Conservation (phyloP, 164 flowering plant genomes). For the Annona squamosa region DNA sequence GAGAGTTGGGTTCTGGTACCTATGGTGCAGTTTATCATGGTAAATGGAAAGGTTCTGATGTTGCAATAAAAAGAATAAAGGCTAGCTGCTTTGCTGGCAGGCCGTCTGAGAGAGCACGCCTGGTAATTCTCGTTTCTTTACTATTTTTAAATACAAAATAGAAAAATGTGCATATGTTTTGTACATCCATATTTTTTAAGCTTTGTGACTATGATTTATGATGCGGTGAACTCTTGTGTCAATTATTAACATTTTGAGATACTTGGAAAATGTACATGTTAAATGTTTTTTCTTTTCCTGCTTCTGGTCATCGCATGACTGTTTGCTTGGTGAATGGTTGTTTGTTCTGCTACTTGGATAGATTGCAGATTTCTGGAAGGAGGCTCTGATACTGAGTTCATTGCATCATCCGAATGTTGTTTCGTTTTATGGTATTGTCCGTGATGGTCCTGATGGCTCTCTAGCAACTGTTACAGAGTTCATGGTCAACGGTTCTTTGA, state of each 20-base stretch:
- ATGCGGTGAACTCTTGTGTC: not conserved
- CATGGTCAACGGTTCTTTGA: slow-evolving; percentile 95
- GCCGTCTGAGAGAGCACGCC: slow-evolving; percentile 92
- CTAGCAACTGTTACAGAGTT: slow-evolving; percentile 97
- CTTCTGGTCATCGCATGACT: too few species aligned
- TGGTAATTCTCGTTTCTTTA: slow-evolving; percentile 43
- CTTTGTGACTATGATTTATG: not conserved
- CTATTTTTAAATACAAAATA: not conserved
- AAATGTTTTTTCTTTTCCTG: too few species aligned
- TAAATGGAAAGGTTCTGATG: slow-evolving; percentile 99
- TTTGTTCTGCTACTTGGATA: slow-evolving; percentile 16
- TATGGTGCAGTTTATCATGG: slow-evolving; percentile 97
- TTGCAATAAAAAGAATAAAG: slow-evolving; percentile 93
- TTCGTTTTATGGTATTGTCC: slow-evolving; percentile 94
- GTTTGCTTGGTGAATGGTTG: not conserved
- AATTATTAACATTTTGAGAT: too few species aligned
- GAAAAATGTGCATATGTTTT: not conserved
- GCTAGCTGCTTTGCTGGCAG: slow-evolving; percentile 97
- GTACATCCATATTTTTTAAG: too few species aligned
- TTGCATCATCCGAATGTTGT: slow-evolving; percentile 99
- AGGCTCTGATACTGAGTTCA: slow-evolving; percentile 84
- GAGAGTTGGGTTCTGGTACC: slow-evolving; percentile 91
- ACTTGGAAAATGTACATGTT: too few species aligned
- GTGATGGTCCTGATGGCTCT: slow-evolving; percentile 97
- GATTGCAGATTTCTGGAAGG: slow-evolving; percentile 99